phyloP scores from a whole-genome alignment of 805 yeast genomes.

The Barnettozyma botsteinii region DNA sequence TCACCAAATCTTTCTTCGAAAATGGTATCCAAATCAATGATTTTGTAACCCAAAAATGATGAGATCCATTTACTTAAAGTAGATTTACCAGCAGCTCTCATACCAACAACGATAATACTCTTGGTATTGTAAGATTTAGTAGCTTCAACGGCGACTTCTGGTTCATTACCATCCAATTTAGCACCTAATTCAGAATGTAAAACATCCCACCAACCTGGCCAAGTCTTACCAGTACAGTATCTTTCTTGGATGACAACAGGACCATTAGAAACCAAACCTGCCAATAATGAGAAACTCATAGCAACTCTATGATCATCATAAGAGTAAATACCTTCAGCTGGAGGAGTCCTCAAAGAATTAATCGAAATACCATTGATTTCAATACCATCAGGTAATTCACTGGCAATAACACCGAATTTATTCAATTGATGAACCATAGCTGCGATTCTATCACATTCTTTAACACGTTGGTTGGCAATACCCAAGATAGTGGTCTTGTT shows the following conservation, averaged over 20 bases:
- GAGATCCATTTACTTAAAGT: conserved; percentile 81
- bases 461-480: conserved; percentile 96
- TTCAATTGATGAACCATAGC: conserved; percentile 90
- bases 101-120: conserved; percentile 77
- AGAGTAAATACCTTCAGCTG: conserved; percentile 54
- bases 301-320: conserved; percentile 98
- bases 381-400: conserved; percentile 89
- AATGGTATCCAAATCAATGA: conserved; percentile 70
- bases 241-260: conserved; percentile 79
- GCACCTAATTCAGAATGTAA: conserved; percentile 65
- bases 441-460: conserved; percentile 92
- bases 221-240: conserved; percentile 91
- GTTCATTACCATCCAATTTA: conserved; percentile 66
- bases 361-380: conserved; percentile 67
- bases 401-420: conserved; percentile 83
- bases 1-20: conserved; percentile 51
- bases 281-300: conserved; percentile 88
- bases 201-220: conserved; percentile 99
- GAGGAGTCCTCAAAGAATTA: conserved; percentile 50
- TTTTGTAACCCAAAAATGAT: conserved; percentile 53
- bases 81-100: conserved; percentile 97
- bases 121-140: conserved; percentile 33
- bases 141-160: conserved; percentile 21
- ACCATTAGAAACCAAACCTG: conserved; percentile 50
- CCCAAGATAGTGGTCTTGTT: conserved; percentile 77